Percentiles rank a stretch among this genome's conserved stretches.
Evolutionary conservation across 2,329 filamentous ascomycete genomes (phyloP).

Genomic region (Pseudomassariella vexata): DNA sequence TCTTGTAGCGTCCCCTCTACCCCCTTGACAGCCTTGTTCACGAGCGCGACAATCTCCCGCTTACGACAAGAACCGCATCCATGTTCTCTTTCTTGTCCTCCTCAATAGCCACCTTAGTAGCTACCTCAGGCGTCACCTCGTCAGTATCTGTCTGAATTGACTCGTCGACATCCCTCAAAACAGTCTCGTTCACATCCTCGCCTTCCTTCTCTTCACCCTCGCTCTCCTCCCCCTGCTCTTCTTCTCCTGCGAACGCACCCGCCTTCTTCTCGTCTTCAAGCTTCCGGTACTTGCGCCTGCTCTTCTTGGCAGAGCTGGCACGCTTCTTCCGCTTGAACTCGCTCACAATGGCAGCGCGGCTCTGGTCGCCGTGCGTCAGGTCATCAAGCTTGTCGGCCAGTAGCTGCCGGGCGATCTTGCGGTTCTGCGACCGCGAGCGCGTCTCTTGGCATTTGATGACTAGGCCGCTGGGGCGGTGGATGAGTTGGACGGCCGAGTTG

Average conservation of each 20-base stretch:
- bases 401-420: constrained; percentile 73
- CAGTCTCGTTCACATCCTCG: constrained; percentile 1
- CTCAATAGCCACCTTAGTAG: no score
- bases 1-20: no score
- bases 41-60: no score
- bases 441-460: constrained; percentile 94
- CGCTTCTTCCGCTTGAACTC: constrained; percentile 61
- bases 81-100: no score
- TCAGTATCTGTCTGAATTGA: no score
- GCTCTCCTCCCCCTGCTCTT: constrained; percentile 16
- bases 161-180: no score
- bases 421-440: constrained; percentile 78
- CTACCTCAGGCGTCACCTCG: no score
- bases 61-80: no score
- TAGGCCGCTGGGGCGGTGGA: constrained; percentile 82
- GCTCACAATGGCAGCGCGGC: constrained; percentile 59
- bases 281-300: constrained; percentile 68
- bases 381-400: constrained; percentile 73
- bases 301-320: constrained; percentile 76
- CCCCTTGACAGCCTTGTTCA: no score
- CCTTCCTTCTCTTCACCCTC: constrained; percentile 11
- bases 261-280: constrained; percentile 44
- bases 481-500: constrained; percentile 87
- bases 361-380: constrained; percentile 63
- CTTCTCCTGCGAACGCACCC: constrained; percentile 9